Evolutionary conservation across 1,284 basidiomycete genomes (phyloP).

Genomic region (Anthracocystis walkeri): DNA sequence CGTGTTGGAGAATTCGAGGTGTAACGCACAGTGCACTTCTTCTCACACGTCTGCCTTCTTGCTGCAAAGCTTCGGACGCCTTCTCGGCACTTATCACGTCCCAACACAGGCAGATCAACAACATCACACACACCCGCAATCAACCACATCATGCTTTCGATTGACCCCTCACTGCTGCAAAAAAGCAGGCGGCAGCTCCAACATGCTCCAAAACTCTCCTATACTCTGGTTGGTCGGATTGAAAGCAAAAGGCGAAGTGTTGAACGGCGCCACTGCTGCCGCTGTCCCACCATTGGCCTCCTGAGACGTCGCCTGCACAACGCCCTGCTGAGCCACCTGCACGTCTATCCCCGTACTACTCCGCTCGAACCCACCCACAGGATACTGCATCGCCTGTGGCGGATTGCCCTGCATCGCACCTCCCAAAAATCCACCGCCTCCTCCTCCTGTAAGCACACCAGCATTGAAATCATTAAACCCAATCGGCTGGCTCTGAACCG

Average conservation of each 20-base stretch:
- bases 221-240: conserved; percentile 37
- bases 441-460: neutral
- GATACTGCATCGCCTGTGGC: neutral
- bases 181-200: conserved; percentile 57
- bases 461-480: conserved; percentile 9
- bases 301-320: neutral
- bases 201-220: conserved; percentile 56
- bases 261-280: conserved; percentile 13
- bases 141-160: no score
- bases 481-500: neutral
- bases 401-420: no score
- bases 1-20: no score
- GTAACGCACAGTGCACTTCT: no score
- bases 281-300: neutral
- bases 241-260: conserved; percentile 53
- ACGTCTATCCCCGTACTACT: neutral
- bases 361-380: neutral
- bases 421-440: neutral
- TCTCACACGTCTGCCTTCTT: no score
- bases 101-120: no score
- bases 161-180: conserved; percentile 33
- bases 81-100: no score
- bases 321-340: neutral
- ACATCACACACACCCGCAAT: no score
- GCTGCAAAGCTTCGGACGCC: no score